Evolutionary conservation across 2,329 filamentous ascomycete genomes (phyloP).

Genomic region (Didymella pinodella): DNA sequence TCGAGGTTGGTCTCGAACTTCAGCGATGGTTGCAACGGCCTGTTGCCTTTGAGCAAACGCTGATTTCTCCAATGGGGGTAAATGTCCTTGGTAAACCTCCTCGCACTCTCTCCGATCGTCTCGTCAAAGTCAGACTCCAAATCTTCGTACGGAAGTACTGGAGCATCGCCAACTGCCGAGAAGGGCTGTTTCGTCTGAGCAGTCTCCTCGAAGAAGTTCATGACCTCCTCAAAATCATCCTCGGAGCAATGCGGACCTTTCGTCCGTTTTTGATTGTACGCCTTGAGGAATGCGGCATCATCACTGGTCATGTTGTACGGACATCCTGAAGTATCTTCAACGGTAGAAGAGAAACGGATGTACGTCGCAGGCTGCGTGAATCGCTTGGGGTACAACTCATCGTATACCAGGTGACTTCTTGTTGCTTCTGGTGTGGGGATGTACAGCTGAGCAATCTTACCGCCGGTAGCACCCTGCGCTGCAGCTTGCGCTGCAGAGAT

Average conservation of each 20-base stretch:
- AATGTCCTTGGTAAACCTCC: conserved; percentile 74
- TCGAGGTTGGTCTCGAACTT: conserved; percentile 96
- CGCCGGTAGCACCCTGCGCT: conserved; percentile 58
- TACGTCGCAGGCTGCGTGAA: conserved; percentile 91
- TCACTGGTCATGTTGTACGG: conserved; percentile 95
- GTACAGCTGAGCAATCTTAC: conserved; percentile 68
- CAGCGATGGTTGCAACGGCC: conserved; percentile 76
- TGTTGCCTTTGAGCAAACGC: conserved; percentile 72
- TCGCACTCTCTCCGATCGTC: conserved; percentile 62
- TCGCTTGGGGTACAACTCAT: conserved; percentile 79
- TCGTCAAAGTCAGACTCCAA: conserved; percentile 71
- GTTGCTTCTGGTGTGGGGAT: conserved; percentile 73
- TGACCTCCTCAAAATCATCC: conserved; percentile 90
- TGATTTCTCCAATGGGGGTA: conserved; percentile 89
- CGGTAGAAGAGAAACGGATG: conserved; percentile 96
- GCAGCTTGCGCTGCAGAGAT: conserved; percentile 70
- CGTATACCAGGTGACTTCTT: conserved; percentile 77
- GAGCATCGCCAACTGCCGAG: conserved; percentile 86
- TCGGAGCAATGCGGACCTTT: conserved; percentile 74
- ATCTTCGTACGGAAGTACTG: conserved; percentile 68
- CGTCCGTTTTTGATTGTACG: conserved; percentile 80
- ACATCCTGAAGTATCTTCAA: conserved; percentile 91
- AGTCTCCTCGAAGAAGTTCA: conserved; percentile 93
- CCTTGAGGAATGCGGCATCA: conserved; percentile 84
- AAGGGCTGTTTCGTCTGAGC: conserved; percentile 84